Base-by-base conservation (phyloP, 371 early-diverging fungal genomes). In the Circinella minor region DNA sequence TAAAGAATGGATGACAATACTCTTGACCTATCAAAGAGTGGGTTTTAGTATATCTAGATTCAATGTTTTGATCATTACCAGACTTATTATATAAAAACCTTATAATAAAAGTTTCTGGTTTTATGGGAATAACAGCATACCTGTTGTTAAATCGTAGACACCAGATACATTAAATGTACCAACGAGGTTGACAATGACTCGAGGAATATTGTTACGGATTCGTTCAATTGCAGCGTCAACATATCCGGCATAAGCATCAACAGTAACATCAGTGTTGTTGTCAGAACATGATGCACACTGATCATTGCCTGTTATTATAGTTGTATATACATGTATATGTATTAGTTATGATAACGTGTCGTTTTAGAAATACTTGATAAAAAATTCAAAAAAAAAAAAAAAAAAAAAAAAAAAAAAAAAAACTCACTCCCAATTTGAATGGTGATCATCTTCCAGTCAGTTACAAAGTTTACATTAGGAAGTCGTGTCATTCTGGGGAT, bases 401-500 rank as follows among this genome's bases (percentile, higher is more conserved):
- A 65, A 37, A 36, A 11, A 36, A 11, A 49, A 11, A 14, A 11
- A 49, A 15, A 15, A 54, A 37, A 10, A 3, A 36, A 34, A 54
- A 77, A 91, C 81, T 75, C 77, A 64, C 77, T 78, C n/a, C 80
- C 82, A 34, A 80, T 80, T 66, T 80, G 80, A 38, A 82, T 80
- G 18, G 78, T 82, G 36, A 82, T 78, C 74, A 82, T 59, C 39
- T 82, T 82, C 82, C 82, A 82, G 59, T 79, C 82, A 11, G 72
- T 76, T 20, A 73, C 46, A 57, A 70, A 72, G 47, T 74, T 61
- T 1, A 73, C 47, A 6, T 51, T 68, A 4, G 55, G 20, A 2
- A 72, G 55, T 2, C 49, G 14, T 46, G 66, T 57, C 71, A 81
- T 77, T 36, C 78, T 66, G 18, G 60, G 39, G 36, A 81, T 66